Base-by-base conservation (phyloP, 1,284 basidiomycete species). In the Austroboletus novae-zelandiae region DNA sequence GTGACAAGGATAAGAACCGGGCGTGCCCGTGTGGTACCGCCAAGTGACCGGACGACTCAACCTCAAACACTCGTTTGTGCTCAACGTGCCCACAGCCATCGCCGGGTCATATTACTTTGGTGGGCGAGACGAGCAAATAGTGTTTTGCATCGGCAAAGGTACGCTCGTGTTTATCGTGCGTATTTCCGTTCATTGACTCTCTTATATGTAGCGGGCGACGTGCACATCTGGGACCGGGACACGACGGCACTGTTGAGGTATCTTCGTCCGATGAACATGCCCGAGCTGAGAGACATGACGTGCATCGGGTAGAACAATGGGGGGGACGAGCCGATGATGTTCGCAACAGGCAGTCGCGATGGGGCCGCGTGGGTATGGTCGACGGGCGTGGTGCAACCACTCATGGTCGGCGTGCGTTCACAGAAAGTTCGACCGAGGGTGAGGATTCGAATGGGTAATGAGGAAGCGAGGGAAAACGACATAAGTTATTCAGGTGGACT, bases 201-300 rank as follows among this genome's bases (percentile, higher is more conserved):
- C n/a, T n/a, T n/a, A n/a, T n/a, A n/a, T n/a, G n/a, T n/a, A n/a
- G n/a, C n/a, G n/a, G n/a, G n/a, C n/a, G n/a, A n/a, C n/a, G n/a
- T 91, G n/a, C 84, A 89, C 57, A 83, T 91, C 32, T 91, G 89
- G 88, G 89, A 91, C 60, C 80, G 82, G 46, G 84, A 88, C 66
- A 85, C 84, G 9, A 88, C 78, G 4, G 75, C 79, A 20, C 64
- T 88, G 9, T 67, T 90, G 5, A 84, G 85, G 45, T 78, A 82
- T 55, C 72, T 90, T 39, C 79, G 78, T 6, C 76, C 80, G 18
- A 79, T 81, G 53, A 57, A 58, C 15, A 35, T 50, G 30, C 31
- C 55, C 27, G 66, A 59, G 15, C 74, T 78, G 17, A 81, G 82
- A 15, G 85, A 89, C 56, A 64, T 89, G 54, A 89, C 87, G 14